Base-by-base conservation (phyloP, 805 yeast genomes). In the Candida quercuum region DNA sequence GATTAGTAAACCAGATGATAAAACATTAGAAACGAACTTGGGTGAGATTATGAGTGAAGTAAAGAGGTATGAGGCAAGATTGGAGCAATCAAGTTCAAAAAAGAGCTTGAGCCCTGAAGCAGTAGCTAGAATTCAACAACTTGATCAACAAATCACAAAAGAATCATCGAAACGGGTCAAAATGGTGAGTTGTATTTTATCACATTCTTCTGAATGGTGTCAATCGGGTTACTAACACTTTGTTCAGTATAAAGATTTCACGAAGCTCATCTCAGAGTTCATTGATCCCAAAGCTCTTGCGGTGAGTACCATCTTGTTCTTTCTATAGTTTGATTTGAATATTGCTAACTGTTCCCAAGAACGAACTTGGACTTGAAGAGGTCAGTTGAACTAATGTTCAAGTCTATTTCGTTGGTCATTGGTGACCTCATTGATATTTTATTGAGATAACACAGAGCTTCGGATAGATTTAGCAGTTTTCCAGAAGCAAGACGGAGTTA, bases 351-450 rank as follows among this genome's bases (percentile, higher is more conserved):
- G n/a, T n/a, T n/a, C n/a, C n/a, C 38, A 6, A 14, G 48, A 25
- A 42, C 19, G 45, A 43, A 4, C 34, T 49, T 11, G 52, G 54
- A 1, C 41, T 49, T n/a, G 54, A 47, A 17, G 45, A 39, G 13
- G 19, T 25, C 14, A 25, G n/a, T n/a, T n/a, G n/a, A n/a, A n/a
- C n/a, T n/a, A n/a, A n/a, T n/a, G n/a, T n/a, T n/a, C n/a, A n/a
- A n/a, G n/a, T n/a, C n/a, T n/a, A n/a, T n/a, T n/a, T n/a, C n/a
- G n/a, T n/a, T n/a, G n/a, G n/a, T n/a, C n/a, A n/a, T n/a, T n/a
- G n/a, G n/a, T n/a, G n/a, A n/a, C n/a, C n/a, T n/a, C n/a, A n/a
- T n/a, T n/a, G n/a, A n/a, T n/a, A n/a, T n/a, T n/a, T n/a, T n/a
- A n/a, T n/a, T n/a, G n/a, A n/a, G n/a, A n/a, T n/a, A n/a, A n/a